A percentile compares a stretch with the other conserved stretches of the same genome.
Evolutionary conservation across 1,284 basidiomycete species (phyloP).

Genomic region (Trichosporon coremiiforme): DNA sequence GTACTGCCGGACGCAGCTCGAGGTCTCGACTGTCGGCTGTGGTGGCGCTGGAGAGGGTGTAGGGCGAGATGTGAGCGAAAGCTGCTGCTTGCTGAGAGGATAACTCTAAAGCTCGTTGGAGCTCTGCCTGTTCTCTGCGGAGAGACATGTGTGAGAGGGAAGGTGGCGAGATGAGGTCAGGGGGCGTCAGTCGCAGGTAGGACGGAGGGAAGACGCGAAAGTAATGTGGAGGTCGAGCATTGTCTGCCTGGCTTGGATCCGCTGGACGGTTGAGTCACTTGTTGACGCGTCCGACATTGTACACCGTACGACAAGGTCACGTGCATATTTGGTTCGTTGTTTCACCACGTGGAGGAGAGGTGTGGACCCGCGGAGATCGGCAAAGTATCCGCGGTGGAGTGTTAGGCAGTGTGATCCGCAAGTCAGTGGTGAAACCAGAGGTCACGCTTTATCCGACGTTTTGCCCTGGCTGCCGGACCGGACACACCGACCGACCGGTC

Average conservation of each 20-base stretch:
- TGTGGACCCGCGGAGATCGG: neutral
- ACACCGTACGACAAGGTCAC: neutral
- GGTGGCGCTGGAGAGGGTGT: constrained; percentile 33
- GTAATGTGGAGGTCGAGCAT: neutral
- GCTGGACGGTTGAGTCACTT: constrained; percentile 16
- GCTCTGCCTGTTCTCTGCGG: constrained; percentile 49
- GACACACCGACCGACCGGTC: neutral
- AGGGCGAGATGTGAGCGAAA: constrained; percentile 31
- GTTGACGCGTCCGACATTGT: constrained; percentile 4
- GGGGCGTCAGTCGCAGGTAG: neutral
- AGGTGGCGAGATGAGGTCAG: neutral
- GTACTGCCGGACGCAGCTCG: constrained; percentile 34
- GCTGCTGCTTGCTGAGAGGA: constrained; percentile 43
- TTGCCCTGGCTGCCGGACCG: neutral
- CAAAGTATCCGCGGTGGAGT: neutral
- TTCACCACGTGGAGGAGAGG: neutral
- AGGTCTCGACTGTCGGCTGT: constrained; percentile 46
- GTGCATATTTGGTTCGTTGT: neutral
- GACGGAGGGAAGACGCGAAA: neutral
- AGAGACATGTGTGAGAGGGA: constrained; percentile 24
- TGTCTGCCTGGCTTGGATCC: neutral
- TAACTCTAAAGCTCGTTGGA: constrained; percentile 43
- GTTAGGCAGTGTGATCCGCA: too few relatives aligned
- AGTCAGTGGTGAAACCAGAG: neutral
- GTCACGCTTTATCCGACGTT: neutral